These are phyloP conservation scores for Anisogramma anomala DNA, from an alignment of 2,329 filamentous ascomycete species.

Conservation along the genomic window DNA sequence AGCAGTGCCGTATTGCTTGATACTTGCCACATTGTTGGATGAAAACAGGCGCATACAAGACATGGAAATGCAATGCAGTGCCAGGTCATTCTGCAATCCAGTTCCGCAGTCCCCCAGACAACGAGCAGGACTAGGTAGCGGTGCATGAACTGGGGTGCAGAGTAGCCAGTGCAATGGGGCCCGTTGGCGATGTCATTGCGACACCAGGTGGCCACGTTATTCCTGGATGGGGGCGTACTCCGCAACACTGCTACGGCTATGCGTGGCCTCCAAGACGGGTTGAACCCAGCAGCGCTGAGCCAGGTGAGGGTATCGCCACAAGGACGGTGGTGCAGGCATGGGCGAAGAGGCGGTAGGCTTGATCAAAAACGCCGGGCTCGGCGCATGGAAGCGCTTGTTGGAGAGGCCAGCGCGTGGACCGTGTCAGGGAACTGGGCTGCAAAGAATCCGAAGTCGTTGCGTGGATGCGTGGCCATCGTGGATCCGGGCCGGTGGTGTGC, in stretches of 20 bases:
- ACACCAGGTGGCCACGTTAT: neutral
- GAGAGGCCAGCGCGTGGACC: neutral
- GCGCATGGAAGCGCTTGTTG: too few relatives aligned
- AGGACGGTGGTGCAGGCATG: neutral
- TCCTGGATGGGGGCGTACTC: neutral
- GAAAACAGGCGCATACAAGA: neutral
- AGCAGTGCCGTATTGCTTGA: neutral
- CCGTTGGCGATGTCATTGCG: neutral
- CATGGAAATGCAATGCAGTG: constrained; percentile 8
- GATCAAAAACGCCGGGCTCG: too few relatives aligned
- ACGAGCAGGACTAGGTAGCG: neutral
- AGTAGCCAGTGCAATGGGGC: neutral
- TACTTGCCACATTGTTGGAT: neutral
- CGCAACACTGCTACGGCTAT: neutral
- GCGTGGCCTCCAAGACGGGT: neutral
- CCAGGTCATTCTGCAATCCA: constrained; percentile 1
- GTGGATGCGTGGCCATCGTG: neutral
- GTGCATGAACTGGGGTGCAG: neutral
- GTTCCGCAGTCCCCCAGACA: neutral
- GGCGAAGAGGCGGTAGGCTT: constrained; percentile 4
- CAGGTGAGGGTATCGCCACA: neutral
- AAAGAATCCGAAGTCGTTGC: neutral
- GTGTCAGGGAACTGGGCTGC: neutral
- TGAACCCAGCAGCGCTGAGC: neutral
- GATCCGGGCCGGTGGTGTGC: too few relatives aligned